These are phyloP conservation scores for Ustilago sp. DNA, from an alignment of 1,284 basidiomycete genomes.

Conservation along the genomic window DNA sequence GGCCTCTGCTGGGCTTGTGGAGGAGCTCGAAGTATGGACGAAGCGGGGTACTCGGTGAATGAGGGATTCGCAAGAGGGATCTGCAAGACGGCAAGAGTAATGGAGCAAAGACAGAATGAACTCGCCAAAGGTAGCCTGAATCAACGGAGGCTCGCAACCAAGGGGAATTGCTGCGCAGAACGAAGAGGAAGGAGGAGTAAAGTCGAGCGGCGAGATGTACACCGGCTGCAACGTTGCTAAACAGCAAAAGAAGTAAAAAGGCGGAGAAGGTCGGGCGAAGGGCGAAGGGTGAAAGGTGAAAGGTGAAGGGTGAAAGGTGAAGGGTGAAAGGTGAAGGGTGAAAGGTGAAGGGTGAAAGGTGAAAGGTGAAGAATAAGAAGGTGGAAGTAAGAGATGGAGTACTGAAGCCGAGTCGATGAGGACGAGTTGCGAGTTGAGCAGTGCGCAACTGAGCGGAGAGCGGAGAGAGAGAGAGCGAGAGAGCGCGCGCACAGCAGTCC, in stretches of 20 bases:
- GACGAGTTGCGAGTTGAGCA: conserved; percentile 5
- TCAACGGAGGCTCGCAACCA: neutral
- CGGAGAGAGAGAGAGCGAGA: neutral
- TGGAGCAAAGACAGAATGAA: neutral
- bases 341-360: too few species aligned
- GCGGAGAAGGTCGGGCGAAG: neutral
- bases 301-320: neutral
- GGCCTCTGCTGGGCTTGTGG: neutral
- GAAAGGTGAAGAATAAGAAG: neutral
- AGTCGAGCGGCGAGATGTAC: neutral
- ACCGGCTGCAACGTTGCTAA: neutral
- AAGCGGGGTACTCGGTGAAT: neutral
- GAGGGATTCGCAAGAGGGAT: neutral
- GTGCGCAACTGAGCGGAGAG: neutral
- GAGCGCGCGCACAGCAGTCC: neutral
- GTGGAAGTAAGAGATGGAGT: neutral
- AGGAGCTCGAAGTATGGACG: neutral
- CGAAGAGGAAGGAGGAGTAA: neutral
- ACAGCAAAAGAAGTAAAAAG: conserved; percentile 4
- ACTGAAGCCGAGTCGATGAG: neutral
- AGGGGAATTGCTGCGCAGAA: neutral
- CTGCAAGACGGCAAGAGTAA: neutral
- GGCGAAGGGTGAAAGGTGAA: neutral
- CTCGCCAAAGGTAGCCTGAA: neutral
- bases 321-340: neutral